phyloP scores from a whole-genome alignment of 176 grass and related monocot species.

The Typha latifolia region DNA sequence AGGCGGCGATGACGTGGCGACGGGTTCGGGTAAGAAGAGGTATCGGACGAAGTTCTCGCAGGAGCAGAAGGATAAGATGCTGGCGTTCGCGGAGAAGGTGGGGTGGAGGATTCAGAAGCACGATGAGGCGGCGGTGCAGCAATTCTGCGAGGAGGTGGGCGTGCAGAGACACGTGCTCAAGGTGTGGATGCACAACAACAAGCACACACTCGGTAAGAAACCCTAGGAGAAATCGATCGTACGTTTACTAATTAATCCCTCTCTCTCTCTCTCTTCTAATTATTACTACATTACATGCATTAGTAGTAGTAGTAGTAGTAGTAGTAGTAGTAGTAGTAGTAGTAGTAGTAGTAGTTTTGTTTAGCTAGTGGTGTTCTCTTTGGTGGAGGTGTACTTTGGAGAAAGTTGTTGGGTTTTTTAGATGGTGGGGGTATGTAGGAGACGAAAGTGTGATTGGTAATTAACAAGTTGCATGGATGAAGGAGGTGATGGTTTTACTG shows the following conservation, averaged over 20 bases:
- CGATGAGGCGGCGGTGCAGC: constrained; percentile 83
- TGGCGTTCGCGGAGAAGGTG: constrained; percentile 67
- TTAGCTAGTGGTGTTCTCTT: too few species aligned
- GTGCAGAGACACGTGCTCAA: constrained; percentile 83
- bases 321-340: too few species aligned
- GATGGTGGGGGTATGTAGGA: neutral
- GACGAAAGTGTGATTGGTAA: neutral
- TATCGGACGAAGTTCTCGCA: constrained; percentile 82
- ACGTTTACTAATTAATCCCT: neutral
- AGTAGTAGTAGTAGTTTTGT: too few species aligned
- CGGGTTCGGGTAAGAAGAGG: constrained; percentile 61
- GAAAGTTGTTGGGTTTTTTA: too few species aligned
- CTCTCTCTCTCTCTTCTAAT: neutral
- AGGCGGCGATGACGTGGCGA: neutral
- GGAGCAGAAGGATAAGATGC: constrained; percentile 97
- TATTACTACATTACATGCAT: neutral
- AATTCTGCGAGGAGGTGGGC: constrained; percentile 77
- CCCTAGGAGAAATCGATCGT: constrained; percentile 4
- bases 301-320: too few species aligned
- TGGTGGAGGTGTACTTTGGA: too few species aligned
- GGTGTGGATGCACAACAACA: constrained; percentile 98
- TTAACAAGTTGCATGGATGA: neutral
- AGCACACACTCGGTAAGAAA: constrained; percentile 82
- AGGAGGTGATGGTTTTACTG: neutral
- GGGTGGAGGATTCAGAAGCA: constrained; percentile 98